Base-by-base conservation (phyloP, 1,139 yeast species). In the Kodamaea suecica region DNA sequence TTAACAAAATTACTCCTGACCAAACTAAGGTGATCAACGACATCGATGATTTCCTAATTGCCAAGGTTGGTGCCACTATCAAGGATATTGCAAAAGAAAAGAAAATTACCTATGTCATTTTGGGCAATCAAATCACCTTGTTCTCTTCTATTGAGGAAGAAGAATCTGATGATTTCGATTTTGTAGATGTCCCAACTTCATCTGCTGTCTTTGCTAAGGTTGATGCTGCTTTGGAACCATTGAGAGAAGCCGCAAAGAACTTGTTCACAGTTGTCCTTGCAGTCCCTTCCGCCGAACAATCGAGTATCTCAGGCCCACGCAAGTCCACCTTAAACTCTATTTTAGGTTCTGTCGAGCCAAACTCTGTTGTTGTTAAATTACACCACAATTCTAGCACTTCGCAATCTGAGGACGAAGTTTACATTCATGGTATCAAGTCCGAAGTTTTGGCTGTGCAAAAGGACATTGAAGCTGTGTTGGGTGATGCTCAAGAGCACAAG, bases 1-100 rank as follows among this genome's bases (percentile, higher is more conserved):
- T 92, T 36, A 88, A 87, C 61, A 66, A 70, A 36, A 72, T 82
- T 41, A 68, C 86, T 15, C 96, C 97, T 29, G 71, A 74, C 33
- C 76, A 77, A 39, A 73, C 85, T 29, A 63, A 67, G 45, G 66
- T 66, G 7, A 63, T 87, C 35, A 58, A 64, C 13, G 96, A 85
- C 49, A 73, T 92, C 47, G 88, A 85, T 51, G 66, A 76, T 10
- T 82, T 84, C 53, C 77, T 88, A 43, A 66, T 76, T 43, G 61
- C 65, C 30, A 75, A 73, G 47, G 73, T 79, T 16, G 70, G 71
- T 19, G 61, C 63, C 44, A 65, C 62, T 36, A 62, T 70, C 49
- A 63, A 61, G 41, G 53, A 64, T 4, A 64, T 76, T 35, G 76
- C 80, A 33, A 65, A 69, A 36, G 64, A 69, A 33, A 63, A 69